Base-by-base conservation (phyloP, 768 basidiomycete species). In the Boletus vinaceobasis region DNA sequence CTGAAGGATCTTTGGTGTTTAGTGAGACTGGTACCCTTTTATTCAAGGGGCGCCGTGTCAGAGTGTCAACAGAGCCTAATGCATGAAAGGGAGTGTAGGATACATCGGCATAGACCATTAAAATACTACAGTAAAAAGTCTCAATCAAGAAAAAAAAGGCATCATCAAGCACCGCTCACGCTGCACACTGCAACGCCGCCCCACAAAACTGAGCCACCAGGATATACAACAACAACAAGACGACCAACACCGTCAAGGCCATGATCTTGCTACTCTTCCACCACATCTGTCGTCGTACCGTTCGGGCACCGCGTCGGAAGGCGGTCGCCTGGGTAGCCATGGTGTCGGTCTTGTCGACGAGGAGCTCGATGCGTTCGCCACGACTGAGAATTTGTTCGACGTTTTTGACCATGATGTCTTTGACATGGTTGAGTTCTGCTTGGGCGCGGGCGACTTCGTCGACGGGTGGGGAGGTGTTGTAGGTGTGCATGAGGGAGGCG, bases 351-450 rank as follows among this genome's bases (percentile, higher is more conserved):
- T 97, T 97, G 75, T 98, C 93, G 31, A 98, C 90, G 48, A 99
- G 80, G 17, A 98, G 79, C 69, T 98, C 96, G 61, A 99, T 92
- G 50, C 97, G 80, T 72, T 99, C 97, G 23, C 97, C 97, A 36
- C 97, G 80, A 50, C 84, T 88, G 39, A 99, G 82, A 59, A 98
- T 96, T 70, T 94, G 90, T 73, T 98, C 93, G 59, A 98, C 95
- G 69, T 98, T 98, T 72, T 98, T 91, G 48, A 98, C 95, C 94
- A 97, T 96, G 73, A 97, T 92, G 64, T 94, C 88, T 70, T 97
- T 98, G 44, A 97, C 90, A 61, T 92, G 90, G 56, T 85, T 84
- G 39, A 93, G 79, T 70, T 98, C 94, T 5, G 82, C 81, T 67
- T 94, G 94, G 6, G 96, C 96, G 58, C 92, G 89, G 19, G 87